These are phyloP conservation scores for Xylariales sp. DNA, from an alignment of 2,329 filamentous ascomycete species.

Conservation along the genomic window DNA sequence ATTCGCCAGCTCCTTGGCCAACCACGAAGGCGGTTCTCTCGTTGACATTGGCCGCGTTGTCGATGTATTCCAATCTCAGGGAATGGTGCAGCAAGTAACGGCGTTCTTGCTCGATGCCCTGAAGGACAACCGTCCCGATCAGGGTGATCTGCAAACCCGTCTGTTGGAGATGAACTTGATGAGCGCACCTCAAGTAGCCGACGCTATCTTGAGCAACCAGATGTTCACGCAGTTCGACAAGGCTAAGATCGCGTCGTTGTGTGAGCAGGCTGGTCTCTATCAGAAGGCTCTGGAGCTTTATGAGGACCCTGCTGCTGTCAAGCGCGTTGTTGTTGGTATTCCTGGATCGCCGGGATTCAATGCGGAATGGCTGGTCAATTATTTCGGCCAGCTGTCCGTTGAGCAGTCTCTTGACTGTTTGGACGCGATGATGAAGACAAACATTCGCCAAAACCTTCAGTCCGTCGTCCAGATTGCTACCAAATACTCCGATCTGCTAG, in stretches of 20 bases:
- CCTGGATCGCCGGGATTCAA: slow-evolving; percentile 79
- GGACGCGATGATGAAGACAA: slow-evolving; percentile 92
- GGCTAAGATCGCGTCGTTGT: slow-evolving; percentile 79
- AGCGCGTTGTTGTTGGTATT: slow-evolving; percentile 83
- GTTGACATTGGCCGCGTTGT: slow-evolving; percentile 93
- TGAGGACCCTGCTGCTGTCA: slow-evolving; percentile 83
- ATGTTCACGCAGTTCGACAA: slow-evolving; percentile 99
- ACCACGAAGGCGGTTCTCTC: slow-evolving; percentile 79
- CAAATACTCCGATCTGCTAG: slow-evolving; percentile 95
- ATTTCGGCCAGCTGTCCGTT: slow-evolving; percentile 91
- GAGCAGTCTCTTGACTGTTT: slow-evolving; percentile 92
- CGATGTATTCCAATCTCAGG: slow-evolving; percentile 96
- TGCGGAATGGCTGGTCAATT: slow-evolving; percentile 84
- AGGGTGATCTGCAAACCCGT: slow-evolving; percentile 88
- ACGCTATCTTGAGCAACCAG: slow-evolving; percentile 95
- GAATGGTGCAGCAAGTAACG: slow-evolving; percentile 95
- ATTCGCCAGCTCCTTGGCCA: slow-evolving; percentile 88
- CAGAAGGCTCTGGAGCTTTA: slow-evolving; percentile 92
- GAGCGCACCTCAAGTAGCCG: slow-evolving; percentile 94
- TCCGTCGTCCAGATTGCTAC: slow-evolving; percentile 93
- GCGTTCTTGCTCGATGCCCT: slow-evolving; percentile 96
- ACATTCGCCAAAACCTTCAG: slow-evolving; percentile 95
- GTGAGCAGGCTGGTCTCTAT: slow-evolving; percentile 84
- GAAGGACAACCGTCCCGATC: slow-evolving; percentile 90
- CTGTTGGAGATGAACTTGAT: slow-evolving; percentile 97